Conservation (phyloP, 768 basidiomycete genomes). For the Lanmaoa rubissima region DNA sequence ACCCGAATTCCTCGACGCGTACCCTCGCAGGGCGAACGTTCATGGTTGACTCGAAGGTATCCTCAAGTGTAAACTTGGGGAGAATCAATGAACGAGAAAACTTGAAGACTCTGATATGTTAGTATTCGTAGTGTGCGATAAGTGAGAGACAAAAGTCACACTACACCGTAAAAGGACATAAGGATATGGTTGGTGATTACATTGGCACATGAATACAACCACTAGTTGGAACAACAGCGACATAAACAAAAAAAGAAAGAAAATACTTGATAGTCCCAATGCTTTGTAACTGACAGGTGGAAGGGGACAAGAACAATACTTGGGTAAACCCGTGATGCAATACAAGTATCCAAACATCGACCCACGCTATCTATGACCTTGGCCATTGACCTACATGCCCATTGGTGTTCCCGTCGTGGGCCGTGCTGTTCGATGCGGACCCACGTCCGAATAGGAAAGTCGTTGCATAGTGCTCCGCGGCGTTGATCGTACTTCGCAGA, state of each 20-base stretch:
- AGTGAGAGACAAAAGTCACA: background rate
- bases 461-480: constrained; percentile 67
- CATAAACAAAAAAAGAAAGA: constrained; percentile 10
- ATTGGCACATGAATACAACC: constrained; percentile 23
- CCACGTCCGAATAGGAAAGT: constrained; percentile 62
- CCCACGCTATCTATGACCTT: constrained; percentile 20
- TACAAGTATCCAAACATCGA: constrained; percentile 10
- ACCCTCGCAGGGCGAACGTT: constrained; percentile 33
- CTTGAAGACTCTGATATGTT: background rate
- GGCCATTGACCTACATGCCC: constrained; percentile 26
- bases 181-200: constrained; percentile 12
- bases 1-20: constrained; percentile 1
- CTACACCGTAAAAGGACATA: constrained; percentile 15
- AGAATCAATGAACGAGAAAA: background rate
- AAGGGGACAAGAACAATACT: constrained; percentile 7
- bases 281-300: background rate
- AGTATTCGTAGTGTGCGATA: background rate
- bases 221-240: constrained; percentile 23
- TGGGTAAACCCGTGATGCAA: constrained; percentile 2
- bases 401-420: constrained; percentile 22
- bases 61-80: background rate
- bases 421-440: constrained; percentile 25
- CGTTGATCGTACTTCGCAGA: constrained; percentile 63
- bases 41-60: constrained; percentile 14
- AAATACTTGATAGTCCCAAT: constrained; percentile 15